A percentile compares a stretch with the other conserved stretches of the same genome.
Evolutionary conservation across 2,329 filamentous ascomycete species (phyloP).

Genomic region (Xylaria sp.): DNA sequence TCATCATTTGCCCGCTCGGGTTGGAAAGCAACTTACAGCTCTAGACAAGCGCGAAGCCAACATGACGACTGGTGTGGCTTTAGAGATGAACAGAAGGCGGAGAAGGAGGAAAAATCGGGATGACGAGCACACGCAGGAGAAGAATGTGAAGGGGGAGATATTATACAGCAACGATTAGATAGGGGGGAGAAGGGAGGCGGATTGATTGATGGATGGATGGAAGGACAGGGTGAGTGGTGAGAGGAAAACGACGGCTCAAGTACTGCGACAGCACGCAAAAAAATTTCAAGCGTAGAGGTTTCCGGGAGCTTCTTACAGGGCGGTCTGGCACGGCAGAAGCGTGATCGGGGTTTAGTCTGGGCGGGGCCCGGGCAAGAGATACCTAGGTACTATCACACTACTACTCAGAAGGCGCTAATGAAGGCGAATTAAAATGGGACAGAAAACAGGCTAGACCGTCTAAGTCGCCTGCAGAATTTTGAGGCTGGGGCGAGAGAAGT

Average conservation of each 20-base stretch:
- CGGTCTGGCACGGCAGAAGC: slow-evolving; percentile 37
- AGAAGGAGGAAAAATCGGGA: slow-evolving; percentile 42
- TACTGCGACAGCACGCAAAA: slow-evolving; percentile 35
- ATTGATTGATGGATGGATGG: slow-evolving; percentile 36
- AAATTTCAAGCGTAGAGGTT: slow-evolving; percentile 37
- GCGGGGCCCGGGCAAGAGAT: background rate
- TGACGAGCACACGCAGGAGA: slow-evolving; percentile 41
- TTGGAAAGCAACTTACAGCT: slow-evolving; percentile 65
- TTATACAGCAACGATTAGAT: slow-evolving; percentile 38
- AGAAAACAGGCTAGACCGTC: no score
- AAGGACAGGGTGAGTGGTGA: slow-evolving; percentile 31
- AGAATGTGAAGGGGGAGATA: slow-evolving; percentile 39
- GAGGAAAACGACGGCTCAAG: slow-evolving; percentile 29
- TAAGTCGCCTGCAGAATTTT: background rate
- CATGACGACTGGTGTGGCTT: slow-evolving; percentile 59
- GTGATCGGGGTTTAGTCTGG: slow-evolving; percentile 22
- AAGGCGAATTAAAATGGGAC: slow-evolving; percentile 3
- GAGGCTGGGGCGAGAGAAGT: background rate
- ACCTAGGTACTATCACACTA: background rate
- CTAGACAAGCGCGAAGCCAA: slow-evolving; percentile 73
- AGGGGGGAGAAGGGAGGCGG: slow-evolving; percentile 34
- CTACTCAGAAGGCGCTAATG: background rate
- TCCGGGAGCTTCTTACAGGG: slow-evolving; percentile 40
- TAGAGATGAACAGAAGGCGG: slow-evolving; percentile 32
- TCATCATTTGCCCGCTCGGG: background rate